phyloP scores from a whole-genome alignment of 805 yeast genomes.

The Wickerhamomyces silvicola region DNA sequence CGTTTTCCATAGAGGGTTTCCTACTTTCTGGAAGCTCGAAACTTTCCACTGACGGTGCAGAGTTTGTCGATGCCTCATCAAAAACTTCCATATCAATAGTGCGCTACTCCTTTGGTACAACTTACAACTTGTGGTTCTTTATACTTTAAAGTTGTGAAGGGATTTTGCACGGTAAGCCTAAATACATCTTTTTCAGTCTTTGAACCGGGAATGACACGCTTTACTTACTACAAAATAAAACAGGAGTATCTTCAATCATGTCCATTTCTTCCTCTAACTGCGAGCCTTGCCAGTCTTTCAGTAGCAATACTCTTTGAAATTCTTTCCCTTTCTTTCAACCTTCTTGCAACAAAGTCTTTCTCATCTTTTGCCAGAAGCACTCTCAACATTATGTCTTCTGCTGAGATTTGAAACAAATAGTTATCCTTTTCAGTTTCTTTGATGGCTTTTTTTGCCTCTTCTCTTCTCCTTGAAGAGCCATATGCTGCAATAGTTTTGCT shows the following conservation, averaged over 20 bases:
- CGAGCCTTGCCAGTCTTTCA: conserved; percentile 23
- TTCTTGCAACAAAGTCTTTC: conserved; percentile 46
- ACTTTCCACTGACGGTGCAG: conserved; percentile 6
- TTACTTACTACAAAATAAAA: no score
- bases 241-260: conserved; percentile 4
- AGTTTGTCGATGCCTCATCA: conserved; percentile 7
- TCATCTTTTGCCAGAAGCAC: conserved; percentile 63
- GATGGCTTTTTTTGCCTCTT: conserved; percentile 38
- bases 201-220: no score
- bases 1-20: neutral
- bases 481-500: conserved; percentile 66
- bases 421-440: conserved; percentile 34
- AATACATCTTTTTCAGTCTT: no score
- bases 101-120: no score
- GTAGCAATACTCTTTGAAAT: conserved; percentile 27
- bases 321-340: conserved; percentile 57
- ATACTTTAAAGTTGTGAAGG: no score
- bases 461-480: conserved; percentile 53
- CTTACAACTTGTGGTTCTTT: no score
- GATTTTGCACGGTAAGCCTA: no score
- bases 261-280: conserved; percentile 9
- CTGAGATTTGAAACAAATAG: conserved; percentile 29
- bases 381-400: conserved; percentile 69
- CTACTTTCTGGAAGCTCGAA: neutral
- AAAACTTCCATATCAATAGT: neutral